Base-by-base conservation (phyloP, 2,329 filamentous ascomycete species). In the Erysiphe pulchra region DNA sequence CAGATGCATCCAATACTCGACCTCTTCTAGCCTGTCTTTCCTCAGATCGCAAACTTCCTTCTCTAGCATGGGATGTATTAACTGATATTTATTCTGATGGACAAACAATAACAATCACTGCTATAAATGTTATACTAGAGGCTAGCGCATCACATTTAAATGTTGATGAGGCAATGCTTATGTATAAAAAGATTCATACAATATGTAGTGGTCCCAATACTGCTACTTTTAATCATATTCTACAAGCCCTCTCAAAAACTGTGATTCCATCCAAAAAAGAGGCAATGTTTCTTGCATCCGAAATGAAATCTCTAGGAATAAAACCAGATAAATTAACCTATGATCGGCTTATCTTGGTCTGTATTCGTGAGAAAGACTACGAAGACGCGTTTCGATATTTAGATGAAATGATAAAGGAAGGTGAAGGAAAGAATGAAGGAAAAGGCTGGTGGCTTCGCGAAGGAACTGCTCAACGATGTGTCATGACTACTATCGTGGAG, bases 151-250 rank as follows among this genome's bases (percentile, higher is more conserved):
- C 63, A 45, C 61, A 60, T 46, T 52, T 49, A 12, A 57, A 62
- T 13, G 59, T 74, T 4, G 61, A 65, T 2, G 57, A 66, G 42
- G 75, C 73, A 2, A 57, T 79, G 14, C 63, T 68, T 3, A 60
- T 74, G 13, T 80, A 80, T 62, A 75, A 76, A 56, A 62, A 68
- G 18, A 61, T 79, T 10, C 70, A 74, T 50, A 63, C 59, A 1
- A 56, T 75, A 24, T 53, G 59, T 2, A 54, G 59, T 2, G 66
- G 66, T 2, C 61, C 64, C 1, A 60, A 63, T 2, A 67, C 64
- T 13, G 59, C 63, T n/a, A 75, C 74, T 0, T 80, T 76, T 61
- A 79, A 80, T 51, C 56, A 66, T 5, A 61, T 80, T 8, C 63
- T 77, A 46, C 60, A 61, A 40, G 67, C 66, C 34, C 55, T 48